Evolutionary conservation across 2,329 filamentous ascomycete genomes (phyloP), one percentile per base, ranked within the genome.

Genomic region (Scedosporium minutisporum): DNA sequence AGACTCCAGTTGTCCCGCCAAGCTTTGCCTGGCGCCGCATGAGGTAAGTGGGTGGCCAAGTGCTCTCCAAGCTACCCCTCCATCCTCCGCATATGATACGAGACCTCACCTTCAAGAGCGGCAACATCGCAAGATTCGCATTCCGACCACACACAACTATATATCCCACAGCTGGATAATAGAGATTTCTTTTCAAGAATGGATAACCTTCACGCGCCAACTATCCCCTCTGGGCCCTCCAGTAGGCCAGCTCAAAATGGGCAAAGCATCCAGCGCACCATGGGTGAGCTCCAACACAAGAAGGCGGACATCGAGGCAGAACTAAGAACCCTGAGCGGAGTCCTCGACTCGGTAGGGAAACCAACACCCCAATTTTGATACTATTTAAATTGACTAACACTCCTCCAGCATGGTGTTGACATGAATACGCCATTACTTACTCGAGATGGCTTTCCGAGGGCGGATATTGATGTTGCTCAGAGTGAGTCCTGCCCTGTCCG

Each of bases 381-480:
- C 16, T 16, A 18, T 5, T 12, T 55, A 55, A 10, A 23, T 62
- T 29, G 33, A 48, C 71, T 75, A 57, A 74, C 62, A 9, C 14
- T 14, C 48, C 6, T 10, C 25, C 69, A 97, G 93, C 93, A 97
- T 79, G 87, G 89, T 55, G 93, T 96, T 61, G 87, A 89, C 69
- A 99, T 99, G 95, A 87, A 88, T 69, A 97, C 95, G 6, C 82
- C 86, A 63, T 84, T 99, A 46, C 85, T 91, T 25, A 97, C 93
- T 14, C 84, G 87, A 65, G 95, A 97, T 75, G 95, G 95, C 58
- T 99, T 91, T 72, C 95, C 95, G 38, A 85, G 95, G 71, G 88
- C 90, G 69, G 95, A 99, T 75, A 87, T 99, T 66, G 95, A 99
- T 73, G 89, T 99, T 65, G 89, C 95, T 27, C 93, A 97, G 77